These are phyloP conservation scores for Xenosphaeropsis pyriputrescens DNA, from an alignment of 2,329 filamentous ascomycete species.

Conservation along the genomic window DNA sequence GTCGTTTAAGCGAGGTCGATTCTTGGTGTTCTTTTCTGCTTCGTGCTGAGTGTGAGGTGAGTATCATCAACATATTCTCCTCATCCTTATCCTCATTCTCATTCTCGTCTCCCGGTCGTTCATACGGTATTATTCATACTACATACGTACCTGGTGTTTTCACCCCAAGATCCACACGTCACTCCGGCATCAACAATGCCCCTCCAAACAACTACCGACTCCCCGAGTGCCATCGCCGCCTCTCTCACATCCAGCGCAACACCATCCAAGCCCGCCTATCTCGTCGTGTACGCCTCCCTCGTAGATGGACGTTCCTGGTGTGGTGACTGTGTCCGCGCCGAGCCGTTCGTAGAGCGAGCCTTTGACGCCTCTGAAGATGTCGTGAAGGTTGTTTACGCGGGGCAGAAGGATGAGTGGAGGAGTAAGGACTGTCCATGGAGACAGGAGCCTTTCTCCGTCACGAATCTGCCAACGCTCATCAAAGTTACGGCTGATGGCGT, in stretches of 20 bases:
- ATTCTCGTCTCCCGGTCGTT: too few relatives aligned
- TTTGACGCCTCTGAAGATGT: constrained; percentile 7
- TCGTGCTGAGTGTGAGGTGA: too few relatives aligned
- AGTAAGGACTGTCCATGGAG: constrained; percentile 11
- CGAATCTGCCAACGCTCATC: constrained; percentile 12
- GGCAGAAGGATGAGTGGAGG: constrained; percentile 12
- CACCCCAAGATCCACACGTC: too few relatives aligned
- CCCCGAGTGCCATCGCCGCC: constrained; percentile 7
- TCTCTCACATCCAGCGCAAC: constrained; percentile 4
- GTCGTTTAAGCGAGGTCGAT: too few relatives aligned
- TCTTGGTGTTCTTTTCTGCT: too few relatives aligned
- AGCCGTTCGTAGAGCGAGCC: constrained; percentile 11
- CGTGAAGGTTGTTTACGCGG: constrained; percentile 11
- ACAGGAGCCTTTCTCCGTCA: constrained; percentile 10
- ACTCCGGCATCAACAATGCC: too few relatives aligned
- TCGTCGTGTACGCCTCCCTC: constrained; percentile 13
- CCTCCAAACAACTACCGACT: constrained; percentile 1
- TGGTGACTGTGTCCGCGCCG: constrained; percentile 13
- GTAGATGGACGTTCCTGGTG: constrained; percentile 12
- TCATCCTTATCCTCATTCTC: too few relatives aligned
- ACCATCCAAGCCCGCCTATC: constrained; percentile 6
- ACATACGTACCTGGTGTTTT: too few relatives aligned
- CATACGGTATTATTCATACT: too few relatives aligned
- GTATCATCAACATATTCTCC: too few relatives aligned
- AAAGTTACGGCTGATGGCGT: constrained; percentile 7